Evolutionary conservation across 257 asterid species (phyloP).

Genomic region (Nicotiana tomentosiformis): DNA sequence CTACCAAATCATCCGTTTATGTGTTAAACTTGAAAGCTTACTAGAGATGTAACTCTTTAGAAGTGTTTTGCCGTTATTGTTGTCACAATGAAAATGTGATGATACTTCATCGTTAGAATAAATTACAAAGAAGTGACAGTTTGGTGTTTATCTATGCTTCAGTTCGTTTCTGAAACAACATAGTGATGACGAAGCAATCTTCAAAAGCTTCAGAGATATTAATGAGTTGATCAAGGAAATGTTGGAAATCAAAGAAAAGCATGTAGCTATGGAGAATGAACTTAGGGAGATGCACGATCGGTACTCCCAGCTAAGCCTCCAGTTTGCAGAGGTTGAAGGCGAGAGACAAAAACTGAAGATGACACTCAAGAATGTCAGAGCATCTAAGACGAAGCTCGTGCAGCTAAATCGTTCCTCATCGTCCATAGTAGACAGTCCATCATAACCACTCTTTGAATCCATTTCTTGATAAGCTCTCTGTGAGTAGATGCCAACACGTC

Average conservation of each 20-base stretch:
- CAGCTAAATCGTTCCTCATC: conserved; percentile 40
- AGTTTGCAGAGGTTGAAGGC: conserved; percentile 96
- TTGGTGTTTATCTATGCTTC: conserved; percentile 13
- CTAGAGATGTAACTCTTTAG: background rate
- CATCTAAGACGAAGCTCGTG: conserved; percentile 38
- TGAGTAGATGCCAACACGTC: background rate
- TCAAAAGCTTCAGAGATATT: conserved; percentile 82
- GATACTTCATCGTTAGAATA: background rate
- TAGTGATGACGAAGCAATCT: conserved; percentile 70
- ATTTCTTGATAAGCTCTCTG: background rate
- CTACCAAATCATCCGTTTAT: background rate
- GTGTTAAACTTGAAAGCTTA: background rate
- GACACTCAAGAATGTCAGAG: conserved; percentile 64
- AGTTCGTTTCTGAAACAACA: conserved; percentile 87
- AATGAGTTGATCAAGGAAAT: conserved; percentile 76
- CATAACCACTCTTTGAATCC: conserved; percentile 17
- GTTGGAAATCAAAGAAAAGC: conserved; percentile 73
- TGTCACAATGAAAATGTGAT: background rate
- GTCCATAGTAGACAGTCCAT: conserved; percentile 27
- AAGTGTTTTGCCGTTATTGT: background rate
- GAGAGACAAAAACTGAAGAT: conserved; percentile 85
- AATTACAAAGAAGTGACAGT: background rate
- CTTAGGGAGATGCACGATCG: conserved; percentile 85
- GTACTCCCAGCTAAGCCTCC: conserved; percentile 86
- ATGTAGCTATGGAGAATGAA: conserved; percentile 62